Percentiles rank a stretch among this genome's conserved stretches.
Conservation (phyloP, 208 protist species). For the Leishmania braziliensis region DNA sequence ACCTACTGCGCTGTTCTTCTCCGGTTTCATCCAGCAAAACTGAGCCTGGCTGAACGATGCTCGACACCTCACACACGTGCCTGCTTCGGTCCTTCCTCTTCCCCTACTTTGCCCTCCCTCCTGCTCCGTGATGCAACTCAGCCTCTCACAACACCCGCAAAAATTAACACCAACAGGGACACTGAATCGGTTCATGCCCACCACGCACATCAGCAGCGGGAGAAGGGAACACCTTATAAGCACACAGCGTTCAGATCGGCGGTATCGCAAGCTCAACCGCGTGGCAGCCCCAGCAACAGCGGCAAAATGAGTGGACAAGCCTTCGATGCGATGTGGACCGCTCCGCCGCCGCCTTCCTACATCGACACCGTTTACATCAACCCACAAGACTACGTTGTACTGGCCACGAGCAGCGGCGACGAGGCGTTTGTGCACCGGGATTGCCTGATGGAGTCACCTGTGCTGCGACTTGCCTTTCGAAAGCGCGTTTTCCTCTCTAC, state of each 20-base stretch:
- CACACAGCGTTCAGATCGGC: not conserved
- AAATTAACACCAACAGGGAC: not conserved
- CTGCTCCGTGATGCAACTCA: not conserved
- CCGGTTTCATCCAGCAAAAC: not conserved
- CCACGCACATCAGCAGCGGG: not conserved
- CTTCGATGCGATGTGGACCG: constrained; percentile 91
- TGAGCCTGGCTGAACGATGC: not conserved
- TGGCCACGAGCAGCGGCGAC: constrained; percentile 63
- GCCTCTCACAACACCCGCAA: not conserved
- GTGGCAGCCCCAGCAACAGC: not conserved
- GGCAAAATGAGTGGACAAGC: constrained; percentile 50
- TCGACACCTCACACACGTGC: not conserved
- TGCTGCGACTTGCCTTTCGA: constrained; percentile 59
- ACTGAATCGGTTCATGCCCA: not conserved
- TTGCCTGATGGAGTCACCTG: constrained; percentile 59
- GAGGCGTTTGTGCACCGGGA: constrained; percentile 61
- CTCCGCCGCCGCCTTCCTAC: constrained; percentile 76
- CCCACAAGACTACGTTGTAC: constrained; percentile 63
- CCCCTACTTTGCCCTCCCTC: not conserved
- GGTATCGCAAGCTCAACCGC: no score
- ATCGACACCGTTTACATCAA: constrained; percentile 70
- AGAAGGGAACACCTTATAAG: not conserved
- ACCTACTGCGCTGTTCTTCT: constrained; percentile 5
- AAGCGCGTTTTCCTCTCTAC: constrained; percentile 40
- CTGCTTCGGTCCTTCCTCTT: not conserved